Base-by-base conservation (phyloP, 805 yeast genomes). In the Schizosaccharomyces lindneri region DNA sequence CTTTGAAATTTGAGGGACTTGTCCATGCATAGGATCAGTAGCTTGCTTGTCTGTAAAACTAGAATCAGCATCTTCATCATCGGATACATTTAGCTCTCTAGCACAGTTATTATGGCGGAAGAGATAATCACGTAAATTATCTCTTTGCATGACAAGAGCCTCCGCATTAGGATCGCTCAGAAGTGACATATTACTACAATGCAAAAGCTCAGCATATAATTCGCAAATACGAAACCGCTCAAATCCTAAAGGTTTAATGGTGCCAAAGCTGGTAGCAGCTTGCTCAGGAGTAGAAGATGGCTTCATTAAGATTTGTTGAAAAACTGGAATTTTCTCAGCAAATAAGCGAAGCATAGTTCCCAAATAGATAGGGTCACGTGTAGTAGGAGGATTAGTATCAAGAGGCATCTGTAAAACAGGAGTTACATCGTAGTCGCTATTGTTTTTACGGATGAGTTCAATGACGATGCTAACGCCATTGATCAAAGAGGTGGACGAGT, bases 131-230 rank as follows among this genome's bases (percentile, higher is more conserved):
- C 96, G 77, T 63, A 83, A 80, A 13, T 72, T 70, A 67, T 88
- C 95, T 60, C 96, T 78, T 62, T 83, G 81, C 48, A 72, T 71
- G 29, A 87, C 81, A 55, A 87, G 77, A 39, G 76, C 75, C 70
- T 86, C 83, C 62, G 89, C 87, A 61, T 77, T 77, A 51, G 78
- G 80, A 59, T 89, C 87, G 70, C 90, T 93, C 65, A 93, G 77
- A 21, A 88, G 76, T 0, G 84, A 87, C 97, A 93, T 93, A 72
- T 93, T 93, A n/a, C 96, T 87, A 69, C 99, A 93, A 72, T 93
- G 98, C 62, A 93, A 76, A 51, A 93, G 76, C 68, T 93, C 99
- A 0, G 98, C 98, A 60, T 93, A 81, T 61, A 93, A 74, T 72
- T 93, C 99, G 64, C 95, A 83, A 29, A 93, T 79, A 68, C 88